Base-by-base conservation (phyloP, 2,329 filamentous ascomycete species). In the Bretziella fagacearum region DNA sequence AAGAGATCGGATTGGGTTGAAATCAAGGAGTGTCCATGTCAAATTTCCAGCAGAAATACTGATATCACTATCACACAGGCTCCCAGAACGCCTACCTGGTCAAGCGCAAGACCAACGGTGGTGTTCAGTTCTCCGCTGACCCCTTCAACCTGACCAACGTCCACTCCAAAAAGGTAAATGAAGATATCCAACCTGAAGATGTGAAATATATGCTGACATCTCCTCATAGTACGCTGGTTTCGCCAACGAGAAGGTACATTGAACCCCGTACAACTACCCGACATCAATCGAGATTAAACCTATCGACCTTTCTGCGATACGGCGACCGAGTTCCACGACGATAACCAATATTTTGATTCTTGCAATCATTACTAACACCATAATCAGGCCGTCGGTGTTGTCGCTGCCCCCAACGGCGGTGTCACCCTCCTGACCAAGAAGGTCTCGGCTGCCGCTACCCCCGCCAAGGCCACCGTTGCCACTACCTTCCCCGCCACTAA, bases 131-230 rank as follows among this genome's bases (percentile, higher is more conserved):
- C 76, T 96, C 89, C 58, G 82, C 83, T 59, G 89, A 96, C 65
- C 84, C 87, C 60, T 70, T 95, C 57, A 98, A 96, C 78, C 69
- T 96, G 67, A 74, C 70, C 65, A 96, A 95, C 81, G 72, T 80
- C 69, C 81, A 93, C 74, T 79, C 75, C 59, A 82, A 84, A 71
- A 96, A 93, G 80, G 84, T 91, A 68, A 55, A 63, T 27, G 3
- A 3, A 20, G 5, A n/a, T 15, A 4, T 17, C n/a, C n/a, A n/a
- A n/a, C n/a, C n/a, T 27, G 3, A 3, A 20, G 5, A n/a, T 15
- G 6, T 17, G 8, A 3, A 25, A n/a, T 22, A 27, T 49, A 51
- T 46, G 55, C 64, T 70, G 60, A 71, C 56, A 49, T 25, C 43
- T 37, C 36, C 18, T 48, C 54, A 53, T 62, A 93, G 84, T 77